phyloP scores from a whole-genome alignment of 805 yeast genomes.

The Cyberlindnera japonica region DNA sequence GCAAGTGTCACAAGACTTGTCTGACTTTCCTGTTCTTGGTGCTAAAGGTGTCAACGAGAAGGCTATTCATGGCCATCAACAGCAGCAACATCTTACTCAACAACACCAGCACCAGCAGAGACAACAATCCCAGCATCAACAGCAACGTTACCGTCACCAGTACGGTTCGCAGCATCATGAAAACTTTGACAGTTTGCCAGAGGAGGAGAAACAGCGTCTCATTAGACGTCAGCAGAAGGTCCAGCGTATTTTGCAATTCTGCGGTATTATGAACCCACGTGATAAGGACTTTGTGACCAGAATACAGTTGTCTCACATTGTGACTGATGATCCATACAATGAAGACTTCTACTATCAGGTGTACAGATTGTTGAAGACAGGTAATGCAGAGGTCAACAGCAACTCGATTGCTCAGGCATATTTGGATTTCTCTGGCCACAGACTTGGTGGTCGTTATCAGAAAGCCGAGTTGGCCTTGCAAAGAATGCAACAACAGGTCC shows the following conservation, averaged over 20 bases:
- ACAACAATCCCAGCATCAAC: slow-evolving; percentile 6
- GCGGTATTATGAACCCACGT: slow-evolving; percentile 95
- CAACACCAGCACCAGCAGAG: slow-evolving; percentile 6
- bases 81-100: slow-evolving; percentile 8
- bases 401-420: slow-evolving; percentile 91
- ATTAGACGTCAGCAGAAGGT: slow-evolving; percentile 72
- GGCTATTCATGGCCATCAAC: slow-evolving; percentile 9
- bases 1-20: slow-evolving; percentile 27
- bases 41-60: slow-evolving; percentile 33
- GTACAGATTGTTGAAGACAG: slow-evolving; percentile 66
- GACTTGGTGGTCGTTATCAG: slow-evolving; percentile 79
- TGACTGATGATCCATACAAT: slow-evolving; percentile 93
- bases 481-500: slow-evolving; percentile 98
- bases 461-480: slow-evolving; percentile 88
- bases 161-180: slow-evolving; percentile 29
- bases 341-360: slow-evolving; percentile 97
- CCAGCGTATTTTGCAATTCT: slow-evolving; percentile 68
- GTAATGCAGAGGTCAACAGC: slow-evolving; percentile 45
- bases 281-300: slow-evolving; percentile 95
- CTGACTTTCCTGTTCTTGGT: slow-evolving; percentile 56
- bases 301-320: slow-evolving; percentile 91
- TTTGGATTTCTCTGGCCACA: slow-evolving; percentile 85
- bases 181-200: slow-evolving; percentile 44
- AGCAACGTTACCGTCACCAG: slow-evolving; percentile 12
- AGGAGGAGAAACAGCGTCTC: slow-evolving; percentile 68